Evolutionary conservation across 78 protist genomes (phyloP).

Genomic region (Tieghemostelium lacteum): DNA sequence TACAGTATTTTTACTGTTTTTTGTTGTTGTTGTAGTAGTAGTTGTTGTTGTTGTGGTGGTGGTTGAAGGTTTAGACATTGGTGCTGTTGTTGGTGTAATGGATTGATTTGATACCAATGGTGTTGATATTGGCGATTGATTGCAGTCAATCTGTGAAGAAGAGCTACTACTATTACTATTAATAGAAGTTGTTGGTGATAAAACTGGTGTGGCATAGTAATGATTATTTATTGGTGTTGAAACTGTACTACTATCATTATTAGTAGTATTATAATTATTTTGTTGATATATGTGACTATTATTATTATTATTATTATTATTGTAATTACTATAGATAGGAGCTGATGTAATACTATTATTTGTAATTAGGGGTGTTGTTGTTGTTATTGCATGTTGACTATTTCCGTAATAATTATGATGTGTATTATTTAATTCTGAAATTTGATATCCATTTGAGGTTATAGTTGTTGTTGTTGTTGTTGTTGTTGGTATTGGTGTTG

Average conservation of each 20-base stretch:
- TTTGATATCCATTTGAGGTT: too few species aligned
- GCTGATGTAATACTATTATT: too few species aligned
- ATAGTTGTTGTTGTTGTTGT: too few species aligned
- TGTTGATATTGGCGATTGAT: too few species aligned
- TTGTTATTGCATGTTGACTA: neutral
- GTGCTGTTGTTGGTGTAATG: neutral
- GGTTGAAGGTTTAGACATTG: neutral
- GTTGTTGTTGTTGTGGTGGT: neutral
- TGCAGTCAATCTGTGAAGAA: too few species aligned
- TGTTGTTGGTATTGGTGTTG: too few species aligned
- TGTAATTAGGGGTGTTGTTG: neutral
- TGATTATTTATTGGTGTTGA: too few species aligned
- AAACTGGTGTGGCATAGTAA: too few species aligned
- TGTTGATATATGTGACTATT: neutral
- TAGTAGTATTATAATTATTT: neutral
- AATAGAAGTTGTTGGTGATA: neutral
- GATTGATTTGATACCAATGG: neutral
- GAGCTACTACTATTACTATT: neutral
- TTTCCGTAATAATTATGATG: neutral
- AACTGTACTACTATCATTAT: neutral
- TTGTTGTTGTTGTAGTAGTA: neutral
- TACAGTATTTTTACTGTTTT: neutral
- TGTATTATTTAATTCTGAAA: slow-evolving; percentile 21
- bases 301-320: slow-evolving; percentile 3
- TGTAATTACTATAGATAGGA: neutral